Evolutionary conservation across 441 rosid species (phyloP).

Genomic region (Pelargonium cotyledonis): DNA sequence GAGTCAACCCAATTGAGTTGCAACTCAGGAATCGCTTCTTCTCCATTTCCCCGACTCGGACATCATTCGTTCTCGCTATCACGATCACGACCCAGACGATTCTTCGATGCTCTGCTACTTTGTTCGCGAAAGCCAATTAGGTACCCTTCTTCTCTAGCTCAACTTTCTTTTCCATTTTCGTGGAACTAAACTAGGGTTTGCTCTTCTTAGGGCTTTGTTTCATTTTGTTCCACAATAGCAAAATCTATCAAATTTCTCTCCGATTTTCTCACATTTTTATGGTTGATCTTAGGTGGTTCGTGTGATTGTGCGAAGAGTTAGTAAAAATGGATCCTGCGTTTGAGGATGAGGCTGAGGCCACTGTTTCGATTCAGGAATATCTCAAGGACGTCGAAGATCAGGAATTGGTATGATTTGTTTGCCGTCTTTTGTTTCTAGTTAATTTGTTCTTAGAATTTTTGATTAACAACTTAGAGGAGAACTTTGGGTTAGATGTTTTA

Average conservation of each 20-base stretch:
- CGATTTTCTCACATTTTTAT: neutral
- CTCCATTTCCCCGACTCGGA: neutral
- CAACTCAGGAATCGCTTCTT: no score
- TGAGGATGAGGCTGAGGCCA: slow-evolving; percentile 15
- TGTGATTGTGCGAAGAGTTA: neutral
- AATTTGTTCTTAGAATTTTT: neutral
- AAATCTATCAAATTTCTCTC: no score
- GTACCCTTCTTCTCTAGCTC: neutral
- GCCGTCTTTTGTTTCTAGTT: no score
- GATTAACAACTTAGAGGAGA: neutral
- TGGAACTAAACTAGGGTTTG: neutral
- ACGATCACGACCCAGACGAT: neutral
- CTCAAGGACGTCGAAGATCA: slow-evolving; percentile 28
- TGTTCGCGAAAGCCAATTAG: neutral
- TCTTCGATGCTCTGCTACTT: neutral
- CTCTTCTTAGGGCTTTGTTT: neutral
- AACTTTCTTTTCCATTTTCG: neutral
- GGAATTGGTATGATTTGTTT: slow-evolving; percentile 21
- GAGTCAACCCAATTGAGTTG: no score
- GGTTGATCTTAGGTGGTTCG: neutral
- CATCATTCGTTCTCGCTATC: neutral
- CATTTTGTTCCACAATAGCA: neutral
- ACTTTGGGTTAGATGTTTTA: neutral
- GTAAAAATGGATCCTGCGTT: slow-evolving; percentile 1
- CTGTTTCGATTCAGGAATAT: slow-evolving; percentile 26